Conservation (phyloP, 352 stramenopile species). For the Blastocystis sp. region DNA sequence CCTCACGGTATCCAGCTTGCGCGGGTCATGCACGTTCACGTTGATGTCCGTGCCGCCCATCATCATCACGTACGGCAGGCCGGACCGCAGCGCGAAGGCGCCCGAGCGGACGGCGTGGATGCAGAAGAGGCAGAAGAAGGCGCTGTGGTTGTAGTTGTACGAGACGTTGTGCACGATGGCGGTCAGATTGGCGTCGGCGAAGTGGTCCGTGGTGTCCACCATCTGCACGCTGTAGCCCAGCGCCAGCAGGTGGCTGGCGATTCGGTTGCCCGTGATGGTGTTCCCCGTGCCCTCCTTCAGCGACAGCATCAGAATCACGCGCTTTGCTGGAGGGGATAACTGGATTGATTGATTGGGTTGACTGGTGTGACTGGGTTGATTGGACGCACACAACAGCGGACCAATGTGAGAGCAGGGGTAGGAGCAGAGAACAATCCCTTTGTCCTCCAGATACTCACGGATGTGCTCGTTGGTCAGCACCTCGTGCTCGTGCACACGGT, state of each 20-base stretch:
- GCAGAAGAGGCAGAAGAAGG: conserved; percentile 32
- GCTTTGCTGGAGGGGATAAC: background rate
- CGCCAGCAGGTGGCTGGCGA: conserved; percentile 8
- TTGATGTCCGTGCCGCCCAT: conserved; percentile 69
- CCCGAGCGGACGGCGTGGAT: conserved; percentile 61
- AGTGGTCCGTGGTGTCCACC: conserved; percentile 65
- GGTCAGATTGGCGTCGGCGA: conserved; percentile 6
- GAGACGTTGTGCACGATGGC: conserved; percentile 25
- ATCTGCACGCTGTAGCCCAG: conserved; percentile 58
- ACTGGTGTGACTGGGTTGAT: background rate
- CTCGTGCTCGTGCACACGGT: conserved; percentile 53
- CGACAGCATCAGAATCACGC: conserved; percentile 56
- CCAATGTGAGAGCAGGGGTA: conserved; percentile 21
- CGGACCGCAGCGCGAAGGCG: conserved; percentile 3
- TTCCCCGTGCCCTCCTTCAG: conserved; percentile 68
- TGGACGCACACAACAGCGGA: background rate
- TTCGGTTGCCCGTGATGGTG: conserved; percentile 55
- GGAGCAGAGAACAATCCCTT: conserved; percentile 18
- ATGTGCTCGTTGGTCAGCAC: conserved; percentile 38
- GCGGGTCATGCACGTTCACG: conserved; percentile 13
- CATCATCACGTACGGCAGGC: conserved; percentile 50
- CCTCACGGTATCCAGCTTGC: conserved; percentile 8
- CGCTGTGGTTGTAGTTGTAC: background rate
- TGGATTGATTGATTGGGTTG: background rate
- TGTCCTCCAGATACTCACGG: conserved; percentile 47